These are phyloP conservation scores for Gossypium australe DNA, from an alignment of 345 rosid genomes.

Conservation along the genomic window DNA sequence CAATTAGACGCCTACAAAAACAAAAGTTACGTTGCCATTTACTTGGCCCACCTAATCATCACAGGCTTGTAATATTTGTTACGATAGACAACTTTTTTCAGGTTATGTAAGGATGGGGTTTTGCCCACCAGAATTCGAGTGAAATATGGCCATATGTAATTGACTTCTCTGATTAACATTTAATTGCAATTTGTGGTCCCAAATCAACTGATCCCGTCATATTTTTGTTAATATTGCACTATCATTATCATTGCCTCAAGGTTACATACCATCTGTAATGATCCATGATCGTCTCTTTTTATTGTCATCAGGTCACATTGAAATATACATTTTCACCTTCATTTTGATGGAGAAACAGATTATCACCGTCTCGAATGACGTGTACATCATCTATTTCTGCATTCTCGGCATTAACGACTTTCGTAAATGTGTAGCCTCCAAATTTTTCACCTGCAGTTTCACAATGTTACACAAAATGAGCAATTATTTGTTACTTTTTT, in stretches of 20 bases:
- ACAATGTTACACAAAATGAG: constrained; percentile 31
- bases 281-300: not conserved
- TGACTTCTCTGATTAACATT: constrained; percentile 2
- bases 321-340: constrained; percentile 22
- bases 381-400: constrained; percentile 72
- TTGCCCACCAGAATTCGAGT: constrained; percentile 7
- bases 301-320: constrained; percentile 16
- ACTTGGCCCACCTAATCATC: not conserved
- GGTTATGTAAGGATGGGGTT: constrained; percentile 7
- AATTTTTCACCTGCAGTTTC: constrained; percentile 73
- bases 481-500: not conserved
- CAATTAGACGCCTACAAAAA: not conserved
- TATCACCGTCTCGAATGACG: constrained; percentile 92
- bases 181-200: not conserved
- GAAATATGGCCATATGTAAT: not conserved
- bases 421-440: constrained; percentile 48
- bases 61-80: not conserved
- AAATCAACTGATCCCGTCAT: constrained; percentile 15
- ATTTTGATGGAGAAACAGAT: constrained; percentile 61
- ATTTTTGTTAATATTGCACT: constrained; percentile 1
- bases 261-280: constrained; percentile 22
- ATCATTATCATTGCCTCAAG: constrained; percentile 23
- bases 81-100: not conserved
- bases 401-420: constrained; percentile 53
- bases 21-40: not conserved